These are phyloP conservation scores for Hericium coralloides DNA, from an alignment of 768 basidiomycete species.

Conservation along the genomic window DNA sequence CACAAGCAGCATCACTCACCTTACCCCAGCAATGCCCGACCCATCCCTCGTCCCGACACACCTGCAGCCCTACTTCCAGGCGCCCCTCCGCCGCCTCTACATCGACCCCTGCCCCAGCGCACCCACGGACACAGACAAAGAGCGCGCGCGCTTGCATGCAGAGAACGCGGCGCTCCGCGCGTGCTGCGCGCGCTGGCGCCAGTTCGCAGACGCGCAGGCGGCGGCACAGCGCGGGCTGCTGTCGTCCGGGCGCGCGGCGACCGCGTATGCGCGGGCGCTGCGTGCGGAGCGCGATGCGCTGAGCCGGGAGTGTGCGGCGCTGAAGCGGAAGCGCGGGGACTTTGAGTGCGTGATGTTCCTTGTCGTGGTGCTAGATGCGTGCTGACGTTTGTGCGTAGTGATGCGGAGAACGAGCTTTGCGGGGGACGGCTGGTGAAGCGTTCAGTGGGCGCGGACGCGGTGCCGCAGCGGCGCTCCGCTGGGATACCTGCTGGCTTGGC, in stretches of 20 bases:
- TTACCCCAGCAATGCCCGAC: constrained; percentile 3
- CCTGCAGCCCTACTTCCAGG: constrained; percentile 7
- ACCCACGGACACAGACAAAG: not conserved
- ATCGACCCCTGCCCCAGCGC: not conserved
- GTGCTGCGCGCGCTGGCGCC: constrained; percentile 9
- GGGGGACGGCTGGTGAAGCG: no score
- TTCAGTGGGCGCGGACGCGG: no score
- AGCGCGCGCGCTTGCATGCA: constrained; percentile 4
- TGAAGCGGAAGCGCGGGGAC: constrained; percentile 9
- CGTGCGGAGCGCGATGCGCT: constrained; percentile 9
- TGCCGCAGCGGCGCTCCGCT: no score
- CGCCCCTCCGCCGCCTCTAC: constrained; percentile 13
- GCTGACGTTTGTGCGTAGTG: no score
- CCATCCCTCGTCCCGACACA: constrained; percentile 7
- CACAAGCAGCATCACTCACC: no score
- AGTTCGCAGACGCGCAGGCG: constrained; percentile 8
- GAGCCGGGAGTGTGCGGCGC: constrained; percentile 5
- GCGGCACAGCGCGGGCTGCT: not conserved
- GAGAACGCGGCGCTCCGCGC: constrained; percentile 7
- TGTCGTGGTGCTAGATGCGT: no score
- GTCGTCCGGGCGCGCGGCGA: not conserved
- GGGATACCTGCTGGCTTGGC: no score
- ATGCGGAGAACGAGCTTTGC: no score
- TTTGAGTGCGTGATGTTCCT: not conserved
- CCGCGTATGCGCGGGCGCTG: constrained; percentile 1